These are phyloP conservation scores for Lagerstroemia speciosa DNA, from an alignment of 345 rosid species.

Conservation along the genomic window DNA sequence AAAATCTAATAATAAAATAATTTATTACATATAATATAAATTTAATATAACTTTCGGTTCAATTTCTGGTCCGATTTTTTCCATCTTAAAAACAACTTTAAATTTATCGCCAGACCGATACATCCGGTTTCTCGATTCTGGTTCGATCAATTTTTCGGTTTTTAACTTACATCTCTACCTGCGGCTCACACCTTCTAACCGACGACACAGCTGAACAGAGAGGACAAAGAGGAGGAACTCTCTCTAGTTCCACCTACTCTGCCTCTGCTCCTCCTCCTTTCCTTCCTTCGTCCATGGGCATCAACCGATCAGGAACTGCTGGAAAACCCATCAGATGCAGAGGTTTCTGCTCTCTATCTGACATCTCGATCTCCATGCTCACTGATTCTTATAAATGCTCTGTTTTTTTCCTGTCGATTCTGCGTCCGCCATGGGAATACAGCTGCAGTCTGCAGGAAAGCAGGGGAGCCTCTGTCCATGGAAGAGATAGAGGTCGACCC, in stretches of 20 bases:
- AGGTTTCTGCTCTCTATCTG: constrained; percentile 18
- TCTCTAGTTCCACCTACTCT: background rate
- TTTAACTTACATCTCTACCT: too few species aligned
- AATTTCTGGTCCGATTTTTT: too few species aligned
- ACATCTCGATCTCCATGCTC: too few species aligned
- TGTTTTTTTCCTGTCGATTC: background rate
- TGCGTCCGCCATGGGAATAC: background rate
- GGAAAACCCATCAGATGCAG: constrained; percentile 49
- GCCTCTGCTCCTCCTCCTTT: background rate
- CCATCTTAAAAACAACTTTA: too few species aligned
- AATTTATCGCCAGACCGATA: too few species aligned
- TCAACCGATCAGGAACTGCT: constrained; percentile 11
- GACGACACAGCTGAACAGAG: too few species aligned
- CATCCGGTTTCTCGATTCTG: too few species aligned
- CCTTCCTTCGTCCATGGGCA: constrained; percentile 11
- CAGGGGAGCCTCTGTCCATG: constrained; percentile 39
- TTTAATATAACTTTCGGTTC: too few species aligned
- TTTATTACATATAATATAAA: too few species aligned
- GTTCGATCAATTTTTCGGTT: too few species aligned
- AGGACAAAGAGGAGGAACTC: background rate
- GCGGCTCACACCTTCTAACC: too few species aligned
- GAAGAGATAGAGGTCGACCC: constrained; percentile 70
- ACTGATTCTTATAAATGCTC: background rate
- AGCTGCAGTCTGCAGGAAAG: constrained; percentile 54
- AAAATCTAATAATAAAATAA: too few species aligned